Conservation (phyloP, 1,139 yeast genomes). For the Yamadazyma sp. region DNA sequence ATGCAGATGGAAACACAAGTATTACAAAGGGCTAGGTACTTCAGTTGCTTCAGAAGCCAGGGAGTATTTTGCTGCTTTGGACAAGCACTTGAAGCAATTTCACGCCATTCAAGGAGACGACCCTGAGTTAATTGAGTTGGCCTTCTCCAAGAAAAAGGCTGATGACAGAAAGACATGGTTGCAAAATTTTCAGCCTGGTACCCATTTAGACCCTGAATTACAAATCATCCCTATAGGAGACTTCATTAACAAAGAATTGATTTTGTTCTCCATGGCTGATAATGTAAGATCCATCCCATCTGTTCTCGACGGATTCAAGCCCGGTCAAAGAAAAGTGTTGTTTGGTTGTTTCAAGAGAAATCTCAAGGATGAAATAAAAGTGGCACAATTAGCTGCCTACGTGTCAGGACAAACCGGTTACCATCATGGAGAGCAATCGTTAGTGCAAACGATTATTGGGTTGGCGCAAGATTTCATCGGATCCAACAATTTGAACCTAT, state of each 20-base stretch:
- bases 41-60: constrained; percentile 80
- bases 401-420: constrained; percentile 89
- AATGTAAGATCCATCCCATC: constrained; percentile 94
- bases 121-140: constrained; percentile 80
- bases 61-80: constrained; percentile 85
- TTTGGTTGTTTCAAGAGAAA: constrained; percentile 88
- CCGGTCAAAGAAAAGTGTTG: constrained; percentile 93
- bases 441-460: constrained; percentile 87
- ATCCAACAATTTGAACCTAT: constrained; percentile 79
- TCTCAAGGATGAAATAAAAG: constrained; percentile 76
- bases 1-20: constrained; percentile 89
- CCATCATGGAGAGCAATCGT: constrained; percentile 92
- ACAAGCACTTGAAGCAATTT: constrained; percentile 82
- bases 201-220: constrained; percentile 83
- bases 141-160: constrained; percentile 92
- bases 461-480: constrained; percentile 96
- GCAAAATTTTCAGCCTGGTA: constrained; percentile 85
- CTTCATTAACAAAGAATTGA: constrained; percentile 92
- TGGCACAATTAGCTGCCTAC: constrained; percentile 88
- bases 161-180: constrained; percentile 98
- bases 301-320: constrained; percentile 92
- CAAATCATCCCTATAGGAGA: constrained; percentile 84
- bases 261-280: constrained; percentile 95
- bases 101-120: constrained; percentile 83
- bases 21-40: constrained; percentile 98